Evolutionary conservation across 495 filamentous ascomycete species (phyloP), one percentile per base, ranked within the genome.

Genomic region (Podospora appendiculata): DNA sequence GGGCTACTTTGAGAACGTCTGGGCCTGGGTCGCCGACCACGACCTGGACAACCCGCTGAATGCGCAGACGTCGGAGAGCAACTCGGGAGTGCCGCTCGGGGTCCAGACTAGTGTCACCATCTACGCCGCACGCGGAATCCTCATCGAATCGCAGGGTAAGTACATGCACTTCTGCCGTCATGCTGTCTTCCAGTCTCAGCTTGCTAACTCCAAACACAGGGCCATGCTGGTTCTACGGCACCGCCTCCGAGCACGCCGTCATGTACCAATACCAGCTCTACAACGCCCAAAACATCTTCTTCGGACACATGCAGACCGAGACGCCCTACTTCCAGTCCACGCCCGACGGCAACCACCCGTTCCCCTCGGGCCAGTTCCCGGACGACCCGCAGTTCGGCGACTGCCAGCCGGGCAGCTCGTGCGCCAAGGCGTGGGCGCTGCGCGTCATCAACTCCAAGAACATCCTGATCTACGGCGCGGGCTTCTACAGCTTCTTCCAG

Each of bases 11-110:
- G 91, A 95, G 69, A 96, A 96, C 68, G 80, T 79, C 47, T 96
- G 91, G 91, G 85, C 85, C 62, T 96, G 91, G 91, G 86, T 88
- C 19, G 81, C 89, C 3, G 91, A 96, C 64, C 91, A 96, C 70
- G 87, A 89, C 57, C 82, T 95, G 41, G 89, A 96, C 39, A 43
- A 46, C 6, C 17, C 41, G 5, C 8, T 32, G 12, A 33, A 47
- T 10, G 32, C 11, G 19, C 4, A 47, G 45, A 10, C 32, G 12
- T 7, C 18, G 25, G 12, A 32, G 2, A 9, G n/a, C 45, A 5
- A 8, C 25, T 10, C 10, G 13, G 41, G 41, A 9, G 16, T 44
- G 10, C 41, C 41, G 14, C 9, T 82, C 62, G 86, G 90, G 61
- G 75, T 91, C 52, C 93, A 17, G 34, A 49, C 45, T 5, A 88